Percentiles rank a stretch among this genome's conserved stretches.
Evolutionary conservation across 148 eudicot species (phyloP).

Genomic region (Spergularia bocconei): DNA sequence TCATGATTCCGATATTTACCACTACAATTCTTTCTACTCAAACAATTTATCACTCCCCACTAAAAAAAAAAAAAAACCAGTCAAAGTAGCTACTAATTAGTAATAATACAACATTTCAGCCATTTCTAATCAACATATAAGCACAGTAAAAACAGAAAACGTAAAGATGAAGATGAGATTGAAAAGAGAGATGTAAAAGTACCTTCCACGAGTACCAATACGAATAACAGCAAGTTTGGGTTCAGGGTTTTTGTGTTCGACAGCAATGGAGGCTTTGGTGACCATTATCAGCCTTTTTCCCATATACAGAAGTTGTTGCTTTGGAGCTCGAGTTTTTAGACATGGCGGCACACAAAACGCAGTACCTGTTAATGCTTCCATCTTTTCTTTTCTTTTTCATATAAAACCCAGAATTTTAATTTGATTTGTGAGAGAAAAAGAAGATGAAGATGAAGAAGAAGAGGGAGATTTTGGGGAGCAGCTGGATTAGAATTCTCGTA

Average conservation of each 20-base stretch:
- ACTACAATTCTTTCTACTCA: background rate
- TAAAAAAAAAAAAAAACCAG: background rate
- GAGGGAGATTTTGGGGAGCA: background rate
- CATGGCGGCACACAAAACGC: conserved; percentile 42
- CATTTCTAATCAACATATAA: background rate
- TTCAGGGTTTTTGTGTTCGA: conserved; percentile 44
- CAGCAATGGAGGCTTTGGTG: conserved; percentile 59
- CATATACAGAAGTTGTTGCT: conserved; percentile 8
- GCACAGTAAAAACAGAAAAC: no score
- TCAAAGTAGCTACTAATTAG: background rate
- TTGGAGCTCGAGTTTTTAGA: conserved; percentile 29
- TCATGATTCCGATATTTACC: background rate
- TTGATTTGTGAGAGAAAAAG: conserved; percentile 10
- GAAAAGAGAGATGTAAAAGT: conserved; percentile 8
- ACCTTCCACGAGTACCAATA: conserved; percentile 98
- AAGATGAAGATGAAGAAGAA: background rate
- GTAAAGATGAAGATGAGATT: no score
- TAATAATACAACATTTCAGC: background rate
- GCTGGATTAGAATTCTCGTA: conserved; percentile 13
- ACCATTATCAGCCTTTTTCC: conserved; percentile 22
- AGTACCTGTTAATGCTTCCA: conserved; percentile 39
- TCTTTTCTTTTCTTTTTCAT: no score
- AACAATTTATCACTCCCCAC: background rate
- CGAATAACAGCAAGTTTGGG: conserved; percentile 63
- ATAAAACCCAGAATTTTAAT: background rate